A percentile compares a stretch with the other conserved stretches of the same genome.
phyloP scores from a whole-genome alignment of 225 moss, liverwort and hornwort genomes.

The Straminergon stramineum region DNA sequence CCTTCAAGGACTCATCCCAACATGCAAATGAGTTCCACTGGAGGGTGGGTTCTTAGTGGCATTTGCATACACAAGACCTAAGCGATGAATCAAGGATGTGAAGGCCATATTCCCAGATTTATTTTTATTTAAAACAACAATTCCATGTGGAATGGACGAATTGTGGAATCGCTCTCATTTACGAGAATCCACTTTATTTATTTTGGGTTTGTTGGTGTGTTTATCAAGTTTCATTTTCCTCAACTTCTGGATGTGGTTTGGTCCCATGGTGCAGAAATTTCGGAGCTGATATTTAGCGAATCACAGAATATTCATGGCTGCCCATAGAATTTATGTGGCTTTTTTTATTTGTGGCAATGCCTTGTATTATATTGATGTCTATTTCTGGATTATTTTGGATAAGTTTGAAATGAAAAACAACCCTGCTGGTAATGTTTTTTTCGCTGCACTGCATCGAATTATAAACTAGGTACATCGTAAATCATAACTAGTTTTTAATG shows the following conservation, averaged over 20 bases:
- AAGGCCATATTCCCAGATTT: background rate
- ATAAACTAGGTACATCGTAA: background rate
- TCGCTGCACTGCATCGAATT: background rate
- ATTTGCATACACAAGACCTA: conserved; percentile 36
- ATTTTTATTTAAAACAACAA: background rate
- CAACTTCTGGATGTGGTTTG: background rate
- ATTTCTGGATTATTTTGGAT: background rate
- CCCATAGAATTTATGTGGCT: background rate
- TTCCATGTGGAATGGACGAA: background rate
- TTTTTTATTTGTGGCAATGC: background rate
- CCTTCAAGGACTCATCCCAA: conserved; percentile 90
- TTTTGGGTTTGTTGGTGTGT: background rate
- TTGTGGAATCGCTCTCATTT: background rate
- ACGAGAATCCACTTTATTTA: background rate
- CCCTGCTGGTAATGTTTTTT: background rate
- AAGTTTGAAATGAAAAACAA: background rate
- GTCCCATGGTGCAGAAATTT: background rate
- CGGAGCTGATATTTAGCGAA: background rate
- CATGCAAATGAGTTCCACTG: conserved; percentile 98
- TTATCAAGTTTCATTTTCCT: background rate
- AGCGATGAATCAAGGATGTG: background rate
- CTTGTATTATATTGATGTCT: background rate
- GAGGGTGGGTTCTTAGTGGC: conserved; percentile 85
- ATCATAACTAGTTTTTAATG: too few species aligned
- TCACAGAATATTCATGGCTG: background rate